Percentiles rank a stretch among this genome's conserved stretches.
Conservation (phyloP, 768 basidiomycete species). For the Strobilomyces echinocephalus region DNA sequence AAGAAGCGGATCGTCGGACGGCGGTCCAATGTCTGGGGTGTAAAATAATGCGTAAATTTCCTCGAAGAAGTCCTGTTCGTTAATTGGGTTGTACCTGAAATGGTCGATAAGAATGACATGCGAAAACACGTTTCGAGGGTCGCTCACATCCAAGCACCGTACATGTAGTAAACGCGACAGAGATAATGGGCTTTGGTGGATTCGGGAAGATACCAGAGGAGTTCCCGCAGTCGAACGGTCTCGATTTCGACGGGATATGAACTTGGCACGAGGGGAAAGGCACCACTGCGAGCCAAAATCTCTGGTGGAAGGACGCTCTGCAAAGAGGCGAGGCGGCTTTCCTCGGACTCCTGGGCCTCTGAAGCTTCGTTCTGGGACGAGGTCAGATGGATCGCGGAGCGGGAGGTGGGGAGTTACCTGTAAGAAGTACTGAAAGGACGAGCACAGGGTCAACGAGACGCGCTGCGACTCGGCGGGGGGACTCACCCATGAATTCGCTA, state of each 20-base stretch:
- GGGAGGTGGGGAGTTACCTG: constrained; percentile 41
- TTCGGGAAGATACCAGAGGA: constrained; percentile 69
- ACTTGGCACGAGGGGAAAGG: constrained; percentile 56
- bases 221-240: constrained; percentile 47
- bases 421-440: constrained; percentile 55
- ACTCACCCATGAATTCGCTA: constrained; percentile 69
- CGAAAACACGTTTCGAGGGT: constrained; percentile 1
- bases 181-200: constrained; percentile 56
- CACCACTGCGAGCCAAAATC: constrained; percentile 58
- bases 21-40: constrained; percentile 37
- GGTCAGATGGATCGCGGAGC: constrained; percentile 8
- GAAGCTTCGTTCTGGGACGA: constrained; percentile 51
- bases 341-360: constrained; percentile 48
- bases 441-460: constrained; percentile 3
- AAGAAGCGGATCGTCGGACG: constrained; percentile 46
- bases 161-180: constrained; percentile 54
- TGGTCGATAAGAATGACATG: constrained; percentile 4
- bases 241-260: constrained; percentile 36
- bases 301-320: constrained; percentile 56
- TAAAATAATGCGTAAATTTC: constrained; percentile 61
- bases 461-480: neutral
- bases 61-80: constrained; percentile 52
- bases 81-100: constrained; percentile 64
- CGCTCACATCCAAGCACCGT: constrained; percentile 69
- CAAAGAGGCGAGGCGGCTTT: constrained; percentile 44